Evolutionary conservation across 2,329 filamentous ascomycete species (phyloP).

Genomic region (Chaetomium globosum): DNA sequence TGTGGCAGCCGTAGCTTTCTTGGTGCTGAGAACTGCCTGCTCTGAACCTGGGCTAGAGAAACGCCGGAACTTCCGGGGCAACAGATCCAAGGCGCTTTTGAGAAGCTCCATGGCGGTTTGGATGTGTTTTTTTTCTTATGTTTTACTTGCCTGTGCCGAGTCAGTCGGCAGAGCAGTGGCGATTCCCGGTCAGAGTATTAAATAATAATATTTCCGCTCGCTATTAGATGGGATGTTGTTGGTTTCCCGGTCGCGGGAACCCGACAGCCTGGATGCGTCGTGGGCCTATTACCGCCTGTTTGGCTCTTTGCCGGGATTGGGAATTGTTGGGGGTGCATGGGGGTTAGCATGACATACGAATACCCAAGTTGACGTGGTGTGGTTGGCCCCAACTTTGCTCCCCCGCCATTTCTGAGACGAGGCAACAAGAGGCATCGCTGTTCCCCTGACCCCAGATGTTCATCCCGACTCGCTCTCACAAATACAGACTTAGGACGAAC

Average conservation of each 20-base stretch:
- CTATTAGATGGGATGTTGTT: neutral
- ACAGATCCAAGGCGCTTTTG: conserved; percentile 19
- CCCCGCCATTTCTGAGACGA: conserved; percentile 1
- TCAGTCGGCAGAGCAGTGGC: neutral
- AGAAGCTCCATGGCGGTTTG: conserved; percentile 23
- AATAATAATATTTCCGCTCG: neutral
- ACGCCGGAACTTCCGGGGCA: conserved; percentile 13
- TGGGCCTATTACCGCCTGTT: conserved; percentile 7
- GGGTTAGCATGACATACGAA: too few species aligned
- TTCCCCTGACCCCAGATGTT: conserved; percentile 6
- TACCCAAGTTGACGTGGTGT: neutral
- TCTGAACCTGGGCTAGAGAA: neutral
- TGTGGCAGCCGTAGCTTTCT: conserved; percentile 27
- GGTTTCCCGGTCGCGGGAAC: neutral
- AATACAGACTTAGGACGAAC: neutral
- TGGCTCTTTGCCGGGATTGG: neutral
- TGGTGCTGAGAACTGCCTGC: conserved; percentile 27
- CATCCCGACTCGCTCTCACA: neutral
- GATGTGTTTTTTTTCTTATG: neutral
- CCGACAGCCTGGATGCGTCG: neutral
- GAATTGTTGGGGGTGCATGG: neutral
- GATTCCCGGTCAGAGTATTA: neutral
- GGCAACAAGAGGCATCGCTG: conserved; percentile 9
- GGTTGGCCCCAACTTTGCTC: neutral
- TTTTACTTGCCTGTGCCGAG: neutral